Percentiles rank a stretch among this genome's conserved stretches.
phyloP scores from a whole-genome alignment of 2,329 filamentous ascomycete species.

The Diaporthe helianthi region DNA sequence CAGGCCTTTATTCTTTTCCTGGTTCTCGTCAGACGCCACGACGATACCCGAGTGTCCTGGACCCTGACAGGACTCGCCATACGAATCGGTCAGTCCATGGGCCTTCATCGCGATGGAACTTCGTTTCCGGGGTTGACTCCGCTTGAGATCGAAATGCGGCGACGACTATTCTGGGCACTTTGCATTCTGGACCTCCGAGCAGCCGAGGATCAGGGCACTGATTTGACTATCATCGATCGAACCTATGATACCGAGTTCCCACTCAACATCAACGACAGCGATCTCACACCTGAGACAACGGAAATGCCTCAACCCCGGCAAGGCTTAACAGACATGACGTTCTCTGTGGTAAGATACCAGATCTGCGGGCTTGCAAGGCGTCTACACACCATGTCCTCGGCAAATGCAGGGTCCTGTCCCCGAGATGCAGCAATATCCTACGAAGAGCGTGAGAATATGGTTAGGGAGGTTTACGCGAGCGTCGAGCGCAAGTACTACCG shows the following conservation, averaged over 20 bases:
- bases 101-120: constrained; percentile 64
- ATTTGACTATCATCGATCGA: constrained; percentile 52
- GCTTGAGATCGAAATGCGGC: constrained; percentile 68
- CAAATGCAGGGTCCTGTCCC: constrained; percentile 41
- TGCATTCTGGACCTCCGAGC: constrained; percentile 65
- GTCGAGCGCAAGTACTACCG: constrained; percentile 62
- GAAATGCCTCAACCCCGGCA: constrained; percentile 54
- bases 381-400: constrained; percentile 47
- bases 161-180: constrained; percentile 68
- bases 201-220: constrained; percentile 65
- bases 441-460: constrained; percentile 51
- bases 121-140: constrained; percentile 59
- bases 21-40: constrained; percentile 57
- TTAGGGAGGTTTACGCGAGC: constrained; percentile 43
- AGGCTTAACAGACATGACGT: constrained; percentile 61
- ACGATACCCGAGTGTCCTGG: constrained; percentile 64
- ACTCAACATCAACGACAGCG: constrained; percentile 63
- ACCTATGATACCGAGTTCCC: constrained; percentile 62
- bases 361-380: constrained; percentile 50
- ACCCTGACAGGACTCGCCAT: constrained; percentile 69
- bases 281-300: constrained; percentile 56
- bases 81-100: constrained; percentile 60
- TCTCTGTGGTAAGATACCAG: constrained; percentile 52
- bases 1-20: constrained; percentile 69
- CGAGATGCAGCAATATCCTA: constrained; percentile 44